Percentiles rank a stretch among this genome's conserved stretches.
Conservation (phyloP, 345 rosid genomes). For the Citrus australasica region DNA sequence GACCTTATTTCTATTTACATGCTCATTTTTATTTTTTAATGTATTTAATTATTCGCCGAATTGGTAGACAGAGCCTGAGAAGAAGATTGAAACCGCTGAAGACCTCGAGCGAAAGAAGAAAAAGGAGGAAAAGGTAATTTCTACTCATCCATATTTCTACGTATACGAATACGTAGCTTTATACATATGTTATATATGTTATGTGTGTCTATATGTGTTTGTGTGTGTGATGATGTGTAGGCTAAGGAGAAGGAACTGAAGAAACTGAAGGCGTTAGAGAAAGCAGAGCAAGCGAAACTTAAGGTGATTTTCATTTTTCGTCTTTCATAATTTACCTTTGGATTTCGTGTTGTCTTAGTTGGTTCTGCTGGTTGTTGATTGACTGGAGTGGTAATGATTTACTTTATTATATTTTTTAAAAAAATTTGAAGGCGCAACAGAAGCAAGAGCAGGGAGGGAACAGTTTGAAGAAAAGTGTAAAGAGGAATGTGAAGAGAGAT, state of each 20-base stretch:
- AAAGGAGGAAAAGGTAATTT: constrained; percentile 78
- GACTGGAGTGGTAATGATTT: background rate
- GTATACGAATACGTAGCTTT: background rate
- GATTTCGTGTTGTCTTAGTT: background rate
- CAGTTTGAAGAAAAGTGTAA: constrained; percentile 52
- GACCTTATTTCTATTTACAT: background rate
- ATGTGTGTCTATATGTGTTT: background rate
- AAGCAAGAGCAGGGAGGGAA: constrained; percentile 39
- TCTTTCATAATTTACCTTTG: background rate
- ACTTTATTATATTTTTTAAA: background rate
- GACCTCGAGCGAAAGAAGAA: constrained; percentile 88
- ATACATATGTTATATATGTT: background rate
- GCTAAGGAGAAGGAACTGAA: constrained; percentile 77
- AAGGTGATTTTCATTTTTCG: constrained; percentile 32
- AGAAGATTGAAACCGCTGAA: constrained; percentile 53
- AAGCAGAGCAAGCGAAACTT: constrained; percentile 59
- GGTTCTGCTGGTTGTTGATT: background rate
- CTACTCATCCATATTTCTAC: background rate
- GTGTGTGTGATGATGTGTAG: constrained; percentile 23
- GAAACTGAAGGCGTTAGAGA: constrained; percentile 78
- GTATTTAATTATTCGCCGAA: background rate
- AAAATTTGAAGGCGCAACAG: constrained; percentile 45
- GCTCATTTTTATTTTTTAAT: background rate
- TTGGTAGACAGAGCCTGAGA: constrained; percentile 46
- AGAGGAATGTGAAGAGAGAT: constrained; percentile 60